Conservation (phyloP, 116 monocot genomes). For the Trichopus zeylanicus region DNA sequence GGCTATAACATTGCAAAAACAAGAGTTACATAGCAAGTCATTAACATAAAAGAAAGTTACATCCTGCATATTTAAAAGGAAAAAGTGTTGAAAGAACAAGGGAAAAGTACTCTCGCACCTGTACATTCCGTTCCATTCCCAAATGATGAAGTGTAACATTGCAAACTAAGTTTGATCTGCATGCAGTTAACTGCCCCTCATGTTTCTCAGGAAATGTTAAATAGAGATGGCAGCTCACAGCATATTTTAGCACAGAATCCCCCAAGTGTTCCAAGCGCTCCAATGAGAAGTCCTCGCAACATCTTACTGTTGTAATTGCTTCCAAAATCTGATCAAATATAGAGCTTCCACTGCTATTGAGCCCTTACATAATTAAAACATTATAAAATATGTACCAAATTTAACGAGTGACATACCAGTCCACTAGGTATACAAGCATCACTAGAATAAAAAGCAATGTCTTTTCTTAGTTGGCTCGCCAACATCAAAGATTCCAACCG, state of each 20-base stretch:
- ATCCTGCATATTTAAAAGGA: no score
- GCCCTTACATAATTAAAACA: conserved; percentile 2
- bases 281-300: conserved; percentile 78
- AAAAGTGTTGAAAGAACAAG: no score
- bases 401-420: conserved; percentile 48
- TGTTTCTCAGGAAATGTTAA: conserved; percentile 64
- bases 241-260: conserved; percentile 94
- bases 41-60: no score
- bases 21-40: no score
- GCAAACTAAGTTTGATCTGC: conserved; percentile 48
- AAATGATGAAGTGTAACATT: conserved; percentile 83
- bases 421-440: conserved; percentile 36
- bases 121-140: conserved; percentile 54
- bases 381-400: neutral
- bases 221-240: conserved; percentile 68
- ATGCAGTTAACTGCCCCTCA: conserved; percentile 70
- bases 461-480: conserved; percentile 69
- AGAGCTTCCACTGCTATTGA: no score
- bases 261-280: conserved; percentile 93
- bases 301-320: conserved; percentile 81
- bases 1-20: no score
- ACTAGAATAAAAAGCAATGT: conserved; percentile 36
- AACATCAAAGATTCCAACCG: conserved; percentile 82
- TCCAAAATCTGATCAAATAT: conserved; percentile 76
- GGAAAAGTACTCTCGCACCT: conserved; percentile 31